Conservation (phyloP, 495 filamentous ascomycete genomes). For the Elaphomyces granulatus region DNA sequence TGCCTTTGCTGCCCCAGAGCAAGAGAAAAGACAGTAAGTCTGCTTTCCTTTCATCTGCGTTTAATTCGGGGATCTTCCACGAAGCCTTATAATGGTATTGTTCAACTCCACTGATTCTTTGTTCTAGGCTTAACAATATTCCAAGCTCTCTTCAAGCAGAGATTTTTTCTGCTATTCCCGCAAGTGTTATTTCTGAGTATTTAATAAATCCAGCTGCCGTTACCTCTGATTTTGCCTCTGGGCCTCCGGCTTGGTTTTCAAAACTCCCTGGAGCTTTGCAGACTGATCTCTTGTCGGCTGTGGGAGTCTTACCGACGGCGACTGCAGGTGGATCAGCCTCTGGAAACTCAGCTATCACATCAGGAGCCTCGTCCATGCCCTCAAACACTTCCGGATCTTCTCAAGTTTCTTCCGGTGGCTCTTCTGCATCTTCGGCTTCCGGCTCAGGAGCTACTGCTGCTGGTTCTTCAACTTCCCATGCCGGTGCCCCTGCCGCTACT, state of each 20-base stretch:
- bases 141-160: slow-evolving; percentile 1
- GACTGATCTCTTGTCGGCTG: slow-evolving; percentile 7
- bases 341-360: background rate
- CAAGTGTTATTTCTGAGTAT: too few species aligned
- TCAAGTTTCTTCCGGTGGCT: background rate
- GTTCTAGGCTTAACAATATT: too few species aligned
- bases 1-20: slow-evolving; percentile 8
- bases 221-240: background rate
- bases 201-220: too few species aligned
- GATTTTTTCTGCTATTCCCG: background rate
- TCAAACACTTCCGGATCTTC: slow-evolving; percentile 1
- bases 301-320: background rate
- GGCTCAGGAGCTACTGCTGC: slow-evolving; percentile 3
- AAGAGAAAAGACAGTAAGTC: slow-evolving; percentile 2
- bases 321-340: slow-evolving; percentile 3
- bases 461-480: slow-evolving; percentile 9
- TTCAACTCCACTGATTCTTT: slow-evolving; percentile 1
- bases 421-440: slow-evolving; percentile 1
- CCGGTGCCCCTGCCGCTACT: slow-evolving; percentile 11
- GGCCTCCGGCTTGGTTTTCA: slow-evolving; percentile 7
- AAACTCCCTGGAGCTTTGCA: slow-evolving; percentile 9
- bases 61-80: slow-evolving; percentile 1
- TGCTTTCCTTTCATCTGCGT: background rate
- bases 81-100: background rate
- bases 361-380: background rate